Percentiles rank a stretch among this genome's conserved stretches.
Conservation (phyloP, 305 asterid genomes). For the Solanum chacoense region DNA sequence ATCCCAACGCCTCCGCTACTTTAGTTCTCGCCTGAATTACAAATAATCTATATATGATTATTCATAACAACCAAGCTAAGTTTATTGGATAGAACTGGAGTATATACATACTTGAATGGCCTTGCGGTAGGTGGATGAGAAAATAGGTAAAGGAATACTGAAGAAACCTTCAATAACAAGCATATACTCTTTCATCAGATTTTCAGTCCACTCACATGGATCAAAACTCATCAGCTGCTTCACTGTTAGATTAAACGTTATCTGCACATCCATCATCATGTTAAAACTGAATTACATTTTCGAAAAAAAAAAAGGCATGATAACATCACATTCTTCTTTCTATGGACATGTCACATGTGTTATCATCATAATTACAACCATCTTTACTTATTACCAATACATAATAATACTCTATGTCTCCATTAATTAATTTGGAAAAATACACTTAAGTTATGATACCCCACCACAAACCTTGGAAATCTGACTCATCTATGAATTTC, state of each 20-base stretch:
- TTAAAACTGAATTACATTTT: not conserved
- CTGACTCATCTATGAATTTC: conserved; percentile 16
- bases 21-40: conserved; percentile 55
- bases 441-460: not conserved
- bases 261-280: conserved; percentile 33
- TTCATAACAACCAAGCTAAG: not conserved
- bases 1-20: conserved; percentile 84
- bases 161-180: conserved; percentile 94
- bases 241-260: conserved; percentile 81
- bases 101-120: conserved; percentile 56
- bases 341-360: conserved; percentile 46
- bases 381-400: not conserved
- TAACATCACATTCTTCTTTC: conserved; percentile 22
- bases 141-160: conserved; percentile 59
- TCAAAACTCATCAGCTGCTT: conserved; percentile 95
- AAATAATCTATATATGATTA: not conserved
- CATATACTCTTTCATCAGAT: conserved; percentile 92
- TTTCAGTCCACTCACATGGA: conserved; percentile 95
- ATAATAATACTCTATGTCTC: not conserved
- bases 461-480: conserved; percentile 21
- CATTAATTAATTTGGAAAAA: not conserved
- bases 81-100: not conserved
- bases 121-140: conserved; percentile 74
- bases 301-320: not conserved
- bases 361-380: not conserved